These are phyloP conservation scores for Magnaporthiopsis poae DNA, from an alignment of 2,329 filamentous ascomycete species.

Conservation along the genomic window DNA sequence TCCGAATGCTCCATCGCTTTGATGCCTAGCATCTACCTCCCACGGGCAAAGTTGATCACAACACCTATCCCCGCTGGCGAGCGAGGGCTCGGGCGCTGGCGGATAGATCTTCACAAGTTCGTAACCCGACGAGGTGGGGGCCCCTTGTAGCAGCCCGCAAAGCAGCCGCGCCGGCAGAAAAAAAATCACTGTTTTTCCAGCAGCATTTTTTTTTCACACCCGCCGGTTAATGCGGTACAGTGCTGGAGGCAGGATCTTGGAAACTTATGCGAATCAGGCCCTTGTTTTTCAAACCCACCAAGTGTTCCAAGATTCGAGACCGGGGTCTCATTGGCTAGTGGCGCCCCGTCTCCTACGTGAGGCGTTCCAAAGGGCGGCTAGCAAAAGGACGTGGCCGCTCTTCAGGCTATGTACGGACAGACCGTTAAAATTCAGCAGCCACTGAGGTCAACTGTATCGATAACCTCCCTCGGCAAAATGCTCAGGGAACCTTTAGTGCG, in stretches of 20 bases:
- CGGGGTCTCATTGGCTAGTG: constrained; percentile 27
- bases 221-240: constrained; percentile 13
- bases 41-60: background rate
- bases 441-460: background rate
- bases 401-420: background rate
- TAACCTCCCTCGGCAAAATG: background rate
- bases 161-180: background rate
- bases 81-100: background rate
- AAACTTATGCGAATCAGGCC: constrained; percentile 27
- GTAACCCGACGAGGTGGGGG: constrained; percentile 9
- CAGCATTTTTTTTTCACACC: background rate
- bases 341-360: constrained; percentile 22
- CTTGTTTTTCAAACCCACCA: constrained; percentile 29
- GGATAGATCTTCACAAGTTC: background rate
- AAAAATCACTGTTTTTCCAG: background rate
- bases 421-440: background rate
- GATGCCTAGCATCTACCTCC: background rate
- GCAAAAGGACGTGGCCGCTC: background rate
- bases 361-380: constrained; percentile 35
- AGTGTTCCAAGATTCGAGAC: constrained; percentile 28
- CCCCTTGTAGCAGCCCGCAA: background rate
- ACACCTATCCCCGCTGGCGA: background rate
- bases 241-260: constrained; percentile 16
- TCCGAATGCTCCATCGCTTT: background rate
- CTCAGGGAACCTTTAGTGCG: background rate